Evolutionary conservation across 2,329 filamentous ascomycete genomes (phyloP), one percentile per base, ranked within the genome.

Genomic region (Lasiodiplodia gonubiensis): DNA sequence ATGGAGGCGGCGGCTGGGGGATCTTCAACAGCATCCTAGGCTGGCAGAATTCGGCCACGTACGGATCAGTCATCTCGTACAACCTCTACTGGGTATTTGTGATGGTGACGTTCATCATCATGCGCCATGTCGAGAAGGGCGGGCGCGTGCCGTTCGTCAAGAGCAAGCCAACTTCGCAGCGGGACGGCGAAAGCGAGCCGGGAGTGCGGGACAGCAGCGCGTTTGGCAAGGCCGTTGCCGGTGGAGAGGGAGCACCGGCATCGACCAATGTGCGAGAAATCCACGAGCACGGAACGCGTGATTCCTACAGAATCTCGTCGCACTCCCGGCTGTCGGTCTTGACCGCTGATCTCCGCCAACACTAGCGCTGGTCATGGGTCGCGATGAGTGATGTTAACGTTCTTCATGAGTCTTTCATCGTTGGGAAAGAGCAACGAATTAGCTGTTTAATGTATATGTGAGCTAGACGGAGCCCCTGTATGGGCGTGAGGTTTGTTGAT

Each of bases 11-110:
- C 46, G 92, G 91, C 53, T 97, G 92, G 93, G 92, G 92, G 66
- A 88, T 97, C 71, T 93, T 97, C 84, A 94, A 96, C 73, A 89
- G 92, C 68, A 84, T 97, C 64, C 84, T 97, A 12, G 93, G 93
- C 68, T 97, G 93, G 93, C 87, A 89, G 69, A 97, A 97, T 81
- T 92, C 91, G 14, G 93, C 92, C 5, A 96, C 93, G 1, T 93
- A 94, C 73, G 92, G 93, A 63, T 94, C 92, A 1, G 90, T 97
- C 70, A 88, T 97, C 70, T 89, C 91, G 1, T 97, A 97, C 81
- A 96, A 95, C 76, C 68, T 94, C 18, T 97, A 97, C 82, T 97
- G 93, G 93, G 80, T 95, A 61, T 83, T 82, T 10, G 84, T 92
- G 71, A 92, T 93, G 67, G 69, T 83, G 18, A 85, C 84, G 5